A percentile compares a stretch with the other conserved stretches of the same genome.
Conservation (phyloP, 257 asterid genomes). For the Fraxinus americana region DNA sequence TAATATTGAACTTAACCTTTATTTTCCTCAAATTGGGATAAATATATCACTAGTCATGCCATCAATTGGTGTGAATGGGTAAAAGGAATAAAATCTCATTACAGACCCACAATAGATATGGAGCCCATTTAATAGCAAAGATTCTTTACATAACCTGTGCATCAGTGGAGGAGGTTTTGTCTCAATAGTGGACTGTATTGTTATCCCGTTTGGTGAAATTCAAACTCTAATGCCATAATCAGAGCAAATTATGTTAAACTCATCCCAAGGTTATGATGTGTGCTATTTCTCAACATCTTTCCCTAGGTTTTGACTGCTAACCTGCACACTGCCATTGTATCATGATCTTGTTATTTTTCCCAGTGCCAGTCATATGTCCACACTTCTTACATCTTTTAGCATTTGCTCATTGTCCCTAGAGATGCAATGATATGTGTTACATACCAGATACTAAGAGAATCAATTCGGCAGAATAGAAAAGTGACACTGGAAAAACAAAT, state of each 20-base stretch:
- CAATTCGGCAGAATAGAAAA: slow-evolving; percentile 1
- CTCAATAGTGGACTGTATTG: not conserved
- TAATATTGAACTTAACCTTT: slow-evolving; percentile 6
- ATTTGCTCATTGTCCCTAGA: slow-evolving; percentile 15
- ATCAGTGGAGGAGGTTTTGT: not conserved
- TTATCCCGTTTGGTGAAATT: not conserved
- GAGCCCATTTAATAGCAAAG: not conserved
- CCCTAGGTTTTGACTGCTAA: not conserved
- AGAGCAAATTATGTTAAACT: not conserved
- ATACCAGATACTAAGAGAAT: not conserved
- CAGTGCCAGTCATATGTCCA: not conserved
- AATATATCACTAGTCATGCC: not conserved
- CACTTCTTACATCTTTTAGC: not conserved
- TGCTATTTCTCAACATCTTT: not conserved
- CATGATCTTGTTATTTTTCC: not conserved
- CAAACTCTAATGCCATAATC: no score
- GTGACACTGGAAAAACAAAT: not conserved
- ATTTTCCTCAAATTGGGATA: not conserved
- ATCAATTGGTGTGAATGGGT: not conserved
- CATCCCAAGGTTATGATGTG: slow-evolving; percentile 15
- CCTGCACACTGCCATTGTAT: not conserved
- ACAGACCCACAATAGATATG: not conserved
- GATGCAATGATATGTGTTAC: not conserved
- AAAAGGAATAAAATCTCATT: not conserved
- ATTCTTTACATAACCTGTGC: no score